A percentile compares a stretch with the other conserved stretches of the same genome.
These are phyloP conservation scores for Chamaecyparis obtusa DNA, from an alignment of 75 land plant species.

Conservation along the genomic window DNA sequence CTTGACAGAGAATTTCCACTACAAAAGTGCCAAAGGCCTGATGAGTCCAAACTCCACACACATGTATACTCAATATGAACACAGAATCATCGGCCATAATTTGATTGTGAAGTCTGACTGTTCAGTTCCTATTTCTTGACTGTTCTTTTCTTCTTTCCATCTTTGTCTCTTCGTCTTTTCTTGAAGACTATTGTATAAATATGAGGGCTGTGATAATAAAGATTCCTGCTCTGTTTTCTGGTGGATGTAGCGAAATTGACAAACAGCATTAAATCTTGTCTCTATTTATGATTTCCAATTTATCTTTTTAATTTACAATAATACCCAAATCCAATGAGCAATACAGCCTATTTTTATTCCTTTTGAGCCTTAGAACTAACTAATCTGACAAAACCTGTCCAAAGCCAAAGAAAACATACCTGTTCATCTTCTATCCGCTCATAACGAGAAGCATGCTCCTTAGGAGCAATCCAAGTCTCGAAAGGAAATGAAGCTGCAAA, in stretches of 20 bases:
- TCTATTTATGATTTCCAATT: no score
- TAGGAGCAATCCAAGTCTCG: conserved; percentile 93
- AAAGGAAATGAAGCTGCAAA: conserved; percentile 81
- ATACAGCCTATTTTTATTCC: not conserved
- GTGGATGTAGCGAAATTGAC: no score
- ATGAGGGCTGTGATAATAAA: no score
- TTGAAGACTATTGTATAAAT: no score
- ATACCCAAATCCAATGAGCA: not conserved
- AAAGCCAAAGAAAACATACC: conserved; percentile 34
- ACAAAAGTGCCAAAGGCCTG: not conserved
- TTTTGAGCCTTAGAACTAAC: not conserved
- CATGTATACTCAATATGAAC: not conserved
- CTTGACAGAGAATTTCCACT: not conserved
- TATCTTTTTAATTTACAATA: no score
- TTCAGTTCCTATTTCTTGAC: no score
- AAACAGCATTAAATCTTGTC: no score
- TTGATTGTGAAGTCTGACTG: no score
- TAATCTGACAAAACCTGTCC: not conserved
- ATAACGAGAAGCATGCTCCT: conserved; percentile 63
- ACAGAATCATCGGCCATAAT: not conserved
- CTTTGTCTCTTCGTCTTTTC: no score
- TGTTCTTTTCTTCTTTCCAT: no score
- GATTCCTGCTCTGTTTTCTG: no score
- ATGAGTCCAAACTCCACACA: no score
- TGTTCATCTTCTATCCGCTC: conserved; percentile 59